Evolutionary conservation across 2,329 filamentous ascomycete species (phyloP).

Genomic region (Penicillium sp.): DNA sequence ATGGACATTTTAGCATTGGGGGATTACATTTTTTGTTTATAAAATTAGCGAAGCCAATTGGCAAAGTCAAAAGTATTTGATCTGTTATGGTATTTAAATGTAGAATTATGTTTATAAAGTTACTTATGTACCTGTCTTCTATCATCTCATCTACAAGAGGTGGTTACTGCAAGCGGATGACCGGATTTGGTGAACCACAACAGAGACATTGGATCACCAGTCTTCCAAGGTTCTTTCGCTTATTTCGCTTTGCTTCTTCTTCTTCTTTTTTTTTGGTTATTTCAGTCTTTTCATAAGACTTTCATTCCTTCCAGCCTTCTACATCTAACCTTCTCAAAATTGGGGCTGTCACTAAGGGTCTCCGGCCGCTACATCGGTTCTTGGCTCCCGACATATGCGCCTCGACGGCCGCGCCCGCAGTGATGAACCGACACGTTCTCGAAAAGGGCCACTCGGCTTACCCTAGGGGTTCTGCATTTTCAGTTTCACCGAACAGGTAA

Average conservation of each 20-base stretch:
- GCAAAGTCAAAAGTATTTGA: not conserved
- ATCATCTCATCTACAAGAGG: not conserved
- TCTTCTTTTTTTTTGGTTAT: not conserved
- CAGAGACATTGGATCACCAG: not conserved
- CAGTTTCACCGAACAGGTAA: slow-evolving; percentile 86
- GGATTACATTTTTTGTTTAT: not conserved
- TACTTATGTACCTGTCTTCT: not conserved
- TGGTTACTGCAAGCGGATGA: slow-evolving; percentile 20
- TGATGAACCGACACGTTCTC: slow-evolving; percentile 87
- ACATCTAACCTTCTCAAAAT: slow-evolving; percentile 12
- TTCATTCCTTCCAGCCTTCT: not conserved
- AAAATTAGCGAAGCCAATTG: not conserved
- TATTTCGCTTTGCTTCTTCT: not conserved
- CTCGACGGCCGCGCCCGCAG: slow-evolving; percentile 35
- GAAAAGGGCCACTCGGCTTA: slow-evolving; percentile 72
- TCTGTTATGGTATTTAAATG: not conserved
- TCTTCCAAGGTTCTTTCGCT: not conserved
- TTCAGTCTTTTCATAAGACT: not conserved
- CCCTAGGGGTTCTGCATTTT: slow-evolving; percentile 71
- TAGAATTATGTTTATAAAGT: not conserved
- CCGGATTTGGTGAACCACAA: slow-evolving; percentile 23
- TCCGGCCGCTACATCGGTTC: not conserved
- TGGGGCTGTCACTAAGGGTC: slow-evolving; percentile 8
- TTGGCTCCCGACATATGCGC: slow-evolving; percentile 28
- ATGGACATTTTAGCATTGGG: not conserved